These are phyloP conservation scores for Clonostachys byssicola DNA, from an alignment of 2,329 filamentous ascomycete genomes.

Conservation along the genomic window DNA sequence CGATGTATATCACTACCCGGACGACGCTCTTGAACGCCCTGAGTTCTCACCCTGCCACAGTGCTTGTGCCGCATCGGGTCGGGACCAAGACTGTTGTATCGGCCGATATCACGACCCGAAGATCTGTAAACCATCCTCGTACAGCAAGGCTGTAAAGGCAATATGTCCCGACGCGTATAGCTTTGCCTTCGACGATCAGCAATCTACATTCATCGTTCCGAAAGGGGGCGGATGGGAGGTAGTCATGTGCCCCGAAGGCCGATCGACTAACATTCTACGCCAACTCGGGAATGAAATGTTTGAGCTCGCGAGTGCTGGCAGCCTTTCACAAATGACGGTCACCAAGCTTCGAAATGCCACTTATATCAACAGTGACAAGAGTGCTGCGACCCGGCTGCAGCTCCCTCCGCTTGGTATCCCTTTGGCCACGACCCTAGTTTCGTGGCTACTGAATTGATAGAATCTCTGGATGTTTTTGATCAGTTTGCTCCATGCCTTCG, in stretches of 20 bases:
- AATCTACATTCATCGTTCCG: slow-evolving; percentile 58
- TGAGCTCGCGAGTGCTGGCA: slow-evolving; percentile 36
- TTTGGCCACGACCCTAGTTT: no score
- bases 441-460: no score
- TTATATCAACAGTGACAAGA: slow-evolving; percentile 24
- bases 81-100: slow-evolving; percentile 70
- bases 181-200: slow-evolving; percentile 60
- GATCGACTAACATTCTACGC: slow-evolving; percentile 54
- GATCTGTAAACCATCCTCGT: slow-evolving; percentile 62
- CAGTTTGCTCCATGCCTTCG: no score
- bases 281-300: slow-evolving; percentile 45
- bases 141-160: slow-evolving; percentile 65
- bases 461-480: no score
- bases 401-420: slow-evolving; percentile 1
- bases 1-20: slow-evolving; percentile 77
- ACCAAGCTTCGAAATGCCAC: slow-evolving; percentile 22
- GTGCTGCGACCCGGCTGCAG: slow-evolving; percentile 10
- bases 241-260: slow-evolving; percentile 66
- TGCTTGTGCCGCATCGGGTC: slow-evolving; percentile 67
- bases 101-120: slow-evolving; percentile 61
- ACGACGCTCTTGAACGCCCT: slow-evolving; percentile 66
- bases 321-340: slow-evolving; percentile 23
- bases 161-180: slow-evolving; percentile 85
- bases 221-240: slow-evolving; percentile 73
- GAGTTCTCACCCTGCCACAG: slow-evolving; percentile 75